A percentile compares a stretch with the other conserved stretches of the same genome.
Conservation (phyloP, 768 basidiomycete species). For the Boletus sp. region DNA sequence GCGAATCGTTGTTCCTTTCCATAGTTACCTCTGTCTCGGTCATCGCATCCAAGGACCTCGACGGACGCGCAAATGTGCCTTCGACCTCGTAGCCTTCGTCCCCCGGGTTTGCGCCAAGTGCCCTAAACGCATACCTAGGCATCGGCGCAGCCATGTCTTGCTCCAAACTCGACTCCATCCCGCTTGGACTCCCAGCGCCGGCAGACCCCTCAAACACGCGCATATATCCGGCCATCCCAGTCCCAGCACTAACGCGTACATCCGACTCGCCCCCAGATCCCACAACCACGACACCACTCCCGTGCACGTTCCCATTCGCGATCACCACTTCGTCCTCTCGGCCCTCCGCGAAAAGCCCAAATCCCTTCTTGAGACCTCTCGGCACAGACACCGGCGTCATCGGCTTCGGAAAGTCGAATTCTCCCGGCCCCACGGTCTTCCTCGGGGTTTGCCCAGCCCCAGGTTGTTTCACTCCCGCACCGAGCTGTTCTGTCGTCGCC, state of each 20-base stretch:
- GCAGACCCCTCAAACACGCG: constrained; percentile 11
- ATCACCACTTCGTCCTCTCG: constrained; percentile 1
- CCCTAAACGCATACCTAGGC: constrained; percentile 14
- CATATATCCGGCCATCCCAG: constrained; percentile 25
- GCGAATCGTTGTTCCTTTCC: constrained; percentile 2
- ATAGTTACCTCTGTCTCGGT: constrained; percentile 4
- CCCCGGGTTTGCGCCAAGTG: neutral
- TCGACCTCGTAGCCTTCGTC: neutral
- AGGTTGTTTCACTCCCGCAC: constrained; percentile 1
- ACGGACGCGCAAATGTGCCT: constrained; percentile 4
- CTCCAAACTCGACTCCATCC: constrained; percentile 1
- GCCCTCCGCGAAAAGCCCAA: neutral
- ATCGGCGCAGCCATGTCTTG: constrained; percentile 17
- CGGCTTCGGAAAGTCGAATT: constrained; percentile 14
- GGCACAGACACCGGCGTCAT: constrained; percentile 20
- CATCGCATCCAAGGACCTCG: constrained; percentile 7
- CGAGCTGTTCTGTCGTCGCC: neutral
- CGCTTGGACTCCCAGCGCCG: neutral
- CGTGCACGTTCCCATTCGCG: neutral
- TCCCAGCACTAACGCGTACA: neutral
- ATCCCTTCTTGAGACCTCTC: constrained; percentile 11
- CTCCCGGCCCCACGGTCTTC: constrained; percentile 6
- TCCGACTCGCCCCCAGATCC: constrained; percentile 3
- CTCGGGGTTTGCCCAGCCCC: constrained; percentile 18
- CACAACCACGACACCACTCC: neutral